Evolutionary conservation across 1,139 yeast species (phyloP).

Genomic region (Geotrichum siamense): DNA sequence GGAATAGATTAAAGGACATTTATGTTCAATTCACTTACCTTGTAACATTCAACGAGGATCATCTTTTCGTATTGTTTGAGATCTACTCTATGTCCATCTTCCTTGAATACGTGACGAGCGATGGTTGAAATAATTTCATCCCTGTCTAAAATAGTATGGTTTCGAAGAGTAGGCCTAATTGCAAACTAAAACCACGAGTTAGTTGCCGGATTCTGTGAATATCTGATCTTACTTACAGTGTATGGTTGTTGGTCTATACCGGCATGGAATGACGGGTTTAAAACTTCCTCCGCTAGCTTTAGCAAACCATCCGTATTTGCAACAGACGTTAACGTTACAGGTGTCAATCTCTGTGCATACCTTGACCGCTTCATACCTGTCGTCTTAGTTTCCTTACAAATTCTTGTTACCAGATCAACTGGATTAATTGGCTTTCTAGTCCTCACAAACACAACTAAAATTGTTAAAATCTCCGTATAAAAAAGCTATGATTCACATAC

Average conservation of each 20-base stretch:
- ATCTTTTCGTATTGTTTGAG: slow-evolving; percentile 72
- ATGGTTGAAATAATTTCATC: slow-evolving; percentile 62
- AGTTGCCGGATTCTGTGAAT: not conserved
- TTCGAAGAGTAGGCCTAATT: slow-evolving; percentile 69
- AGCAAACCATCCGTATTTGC: slow-evolving; percentile 63
- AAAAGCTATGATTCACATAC: slow-evolving; percentile 27
- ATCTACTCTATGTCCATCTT: slow-evolving; percentile 70
- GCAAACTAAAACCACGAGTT: slow-evolving; percentile 49
- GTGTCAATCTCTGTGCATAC: slow-evolving; percentile 72
- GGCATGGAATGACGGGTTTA: slow-evolving; percentile 62
- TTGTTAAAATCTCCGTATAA: not conserved
- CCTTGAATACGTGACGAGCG: slow-evolving; percentile 65
- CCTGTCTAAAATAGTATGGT: slow-evolving; percentile 65
- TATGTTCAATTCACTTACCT: slow-evolving; percentile 29
- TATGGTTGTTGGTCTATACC: slow-evolving; percentile 26
- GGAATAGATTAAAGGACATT: not conserved
- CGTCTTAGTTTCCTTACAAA: slow-evolving; percentile 55
- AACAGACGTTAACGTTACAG: slow-evolving; percentile 67
- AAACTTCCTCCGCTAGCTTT: slow-evolving; percentile 49
- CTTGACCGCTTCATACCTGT: slow-evolving; percentile 49
- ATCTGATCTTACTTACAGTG: slow-evolving; percentile 1
- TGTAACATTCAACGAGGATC: slow-evolving; percentile 79
- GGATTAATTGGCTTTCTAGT: slow-evolving; percentile 75
- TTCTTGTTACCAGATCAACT: slow-evolving; percentile 52
- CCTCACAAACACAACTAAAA: slow-evolving; percentile 58